Percentiles rank a stretch among this genome's conserved stretches.
Conservation (phyloP, 371 early-diverging fungal species). For the Entomophthora muscae region DNA sequence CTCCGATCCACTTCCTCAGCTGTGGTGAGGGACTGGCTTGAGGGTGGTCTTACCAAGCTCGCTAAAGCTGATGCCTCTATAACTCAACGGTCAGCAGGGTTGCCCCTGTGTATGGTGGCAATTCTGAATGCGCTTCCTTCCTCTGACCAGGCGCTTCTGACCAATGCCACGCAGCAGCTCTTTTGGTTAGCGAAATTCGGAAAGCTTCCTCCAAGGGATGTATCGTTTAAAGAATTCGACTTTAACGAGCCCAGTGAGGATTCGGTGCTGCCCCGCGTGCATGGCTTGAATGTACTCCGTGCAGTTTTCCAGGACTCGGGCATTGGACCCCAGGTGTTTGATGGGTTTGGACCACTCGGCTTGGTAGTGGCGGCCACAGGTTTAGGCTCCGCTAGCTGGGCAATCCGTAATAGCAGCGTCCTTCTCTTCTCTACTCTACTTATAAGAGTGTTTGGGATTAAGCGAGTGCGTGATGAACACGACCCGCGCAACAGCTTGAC, state of each 20-base stretch:
- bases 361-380: background rate
- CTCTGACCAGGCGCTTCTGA: constrained; percentile 34
- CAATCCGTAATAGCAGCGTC: constrained; percentile 84
- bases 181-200: constrained; percentile 39
- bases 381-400: constrained; percentile 55
- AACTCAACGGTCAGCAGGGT: constrained; percentile 86
- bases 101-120: constrained; percentile 75
- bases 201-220: constrained; percentile 17
- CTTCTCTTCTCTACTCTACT: constrained; percentile 79
- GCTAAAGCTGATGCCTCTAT: constrained; percentile 34
- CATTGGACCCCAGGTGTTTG: constrained; percentile 49
- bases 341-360: constrained; percentile 26
- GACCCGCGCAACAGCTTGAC: constrained; percentile 59
- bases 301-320: constrained; percentile 64
- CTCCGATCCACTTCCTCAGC: background rate
- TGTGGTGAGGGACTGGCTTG: background rate
- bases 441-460: constrained; percentile 68
- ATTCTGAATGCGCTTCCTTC: constrained; percentile 58
- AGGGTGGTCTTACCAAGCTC: background rate
- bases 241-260: background rate
- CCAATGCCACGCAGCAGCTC: constrained; percentile 42
- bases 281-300: constrained; percentile 77
- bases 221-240: constrained; percentile 8
- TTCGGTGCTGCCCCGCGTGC: constrained; percentile 59
- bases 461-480: constrained; percentile 48